Percentiles rank a stretch among this genome's conserved stretches.
These are phyloP conservation scores for Withania somnifera DNA, from an alignment of 305 asterid species.

Conservation along the genomic window DNA sequence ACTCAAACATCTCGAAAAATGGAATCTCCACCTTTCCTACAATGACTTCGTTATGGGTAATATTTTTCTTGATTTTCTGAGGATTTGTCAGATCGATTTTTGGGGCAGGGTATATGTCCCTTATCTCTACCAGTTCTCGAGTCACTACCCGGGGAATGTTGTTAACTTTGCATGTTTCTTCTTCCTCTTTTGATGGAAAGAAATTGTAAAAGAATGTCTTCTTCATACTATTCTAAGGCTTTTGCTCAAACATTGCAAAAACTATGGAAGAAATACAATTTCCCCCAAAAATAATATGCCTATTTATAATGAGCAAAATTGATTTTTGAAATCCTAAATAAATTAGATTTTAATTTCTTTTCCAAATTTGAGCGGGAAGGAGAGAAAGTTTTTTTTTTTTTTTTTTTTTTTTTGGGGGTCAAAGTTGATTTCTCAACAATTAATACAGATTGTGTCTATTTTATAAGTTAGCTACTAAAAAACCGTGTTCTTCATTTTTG, in stretches of 20 bases:
- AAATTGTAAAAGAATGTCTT: slow-evolving; percentile 24
- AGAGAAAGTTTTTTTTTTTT: too few relatives aligned
- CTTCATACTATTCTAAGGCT: not conserved
- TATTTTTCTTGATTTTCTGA: slow-evolving; percentile 33
- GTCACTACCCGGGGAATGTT: not conserved
- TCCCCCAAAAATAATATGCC: too few relatives aligned
- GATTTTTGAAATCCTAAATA: too few relatives aligned
- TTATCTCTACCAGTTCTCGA: slow-evolving; percentile 28
- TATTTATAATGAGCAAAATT: too few relatives aligned
- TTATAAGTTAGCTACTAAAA: too few relatives aligned
- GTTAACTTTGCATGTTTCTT: not conserved
- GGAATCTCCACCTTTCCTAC: slow-evolving; percentile 19
- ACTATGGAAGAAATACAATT: too few relatives aligned
- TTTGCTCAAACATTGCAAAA: not conserved
- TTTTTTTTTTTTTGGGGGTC: too few relatives aligned
- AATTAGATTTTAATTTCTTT: too few relatives aligned
- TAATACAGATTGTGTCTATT: too few relatives aligned
- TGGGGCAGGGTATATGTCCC: slow-evolving; percentile 20
- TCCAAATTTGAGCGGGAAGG: too few relatives aligned
- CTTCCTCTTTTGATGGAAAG: slow-evolving; percentile 24
- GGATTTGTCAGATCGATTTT: slow-evolving; percentile 10
- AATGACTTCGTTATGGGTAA: slow-evolving; percentile 16
- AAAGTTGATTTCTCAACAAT: too few relatives aligned
- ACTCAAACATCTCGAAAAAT: slow-evolving; percentile 22
- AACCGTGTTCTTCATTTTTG: too few relatives aligned